Base-by-base conservation (phyloP, 1,284 basidiomycete species). In the Chalciporus sp. region DNA sequence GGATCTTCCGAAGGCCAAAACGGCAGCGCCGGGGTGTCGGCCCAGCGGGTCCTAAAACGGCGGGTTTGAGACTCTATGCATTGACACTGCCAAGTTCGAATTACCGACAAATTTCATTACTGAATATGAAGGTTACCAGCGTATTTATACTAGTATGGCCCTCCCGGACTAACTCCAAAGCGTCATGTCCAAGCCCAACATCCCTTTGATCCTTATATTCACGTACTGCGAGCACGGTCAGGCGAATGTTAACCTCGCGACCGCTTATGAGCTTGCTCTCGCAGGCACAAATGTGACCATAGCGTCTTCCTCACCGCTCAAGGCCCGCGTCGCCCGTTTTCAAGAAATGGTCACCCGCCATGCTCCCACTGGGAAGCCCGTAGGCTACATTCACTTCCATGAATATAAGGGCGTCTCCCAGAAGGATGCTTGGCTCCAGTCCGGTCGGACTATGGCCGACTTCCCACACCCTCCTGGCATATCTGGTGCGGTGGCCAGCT, bases 301-400 rank as follows among this genome's bases (percentile, higher is more conserved):
- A 6, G 39, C 45, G 26, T 52, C 51, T 20, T 52, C 42, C 8
- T 17, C 40, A 37, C n/a, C 51, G 4, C 26, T 52, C 10, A 14
- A 14, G 47, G 5, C 23, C 6, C 51, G 51, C 14, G n/a, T 52
- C 40, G 26, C 51, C 7, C 41, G 23, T 29, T 23, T 47, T 42
- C 57, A 51, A 43, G 58, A 56, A 11, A 42, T 51, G 42, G 8
- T 60, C 16, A n/a, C 20, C 23, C 35, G 47, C n/a, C 47, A 51
- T 1, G 53, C 58, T 28, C 37, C 17, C 8, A 12, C 23, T 2
- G 9, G 19, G 19, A 19, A 23, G 16, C 1, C 19, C 1, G n/a
- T 10, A 2, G 57, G 58, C 2, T 33, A 55, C 1, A 2, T 60
- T 2, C 28, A 1, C 23, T 60, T 58, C 19, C 39, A 2, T 7